Evolutionary conservation across 2,329 filamentous ascomycete genomes (phyloP).

Genomic region (Zymoseptoria brevis): DNA sequence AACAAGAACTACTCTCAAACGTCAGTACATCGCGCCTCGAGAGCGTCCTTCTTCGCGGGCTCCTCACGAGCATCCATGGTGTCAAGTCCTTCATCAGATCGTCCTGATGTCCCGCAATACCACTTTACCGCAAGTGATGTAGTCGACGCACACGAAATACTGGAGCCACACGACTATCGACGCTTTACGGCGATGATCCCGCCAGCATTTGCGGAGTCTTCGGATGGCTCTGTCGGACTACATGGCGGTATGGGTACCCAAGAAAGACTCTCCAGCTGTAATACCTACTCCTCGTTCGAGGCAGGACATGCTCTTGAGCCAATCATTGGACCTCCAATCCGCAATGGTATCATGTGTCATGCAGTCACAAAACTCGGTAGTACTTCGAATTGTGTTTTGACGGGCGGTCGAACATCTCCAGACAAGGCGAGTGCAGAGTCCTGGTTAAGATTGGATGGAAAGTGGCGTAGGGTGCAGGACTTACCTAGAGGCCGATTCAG

Average conservation of each 20-base stretch:
- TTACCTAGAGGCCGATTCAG: constrained; percentile 68
- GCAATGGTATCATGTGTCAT: constrained; percentile 57
- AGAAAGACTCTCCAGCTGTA: constrained; percentile 41
- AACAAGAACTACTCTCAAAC: constrained; percentile 20
- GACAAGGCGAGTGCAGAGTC: constrained; percentile 61
- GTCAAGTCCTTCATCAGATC: constrained; percentile 12
- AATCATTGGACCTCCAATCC: constrained; percentile 23
- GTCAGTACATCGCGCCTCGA: constrained; percentile 14
- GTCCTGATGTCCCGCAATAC: constrained; percentile 17
- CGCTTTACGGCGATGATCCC: constrained; percentile 35
- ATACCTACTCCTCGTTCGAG: constrained; percentile 34
- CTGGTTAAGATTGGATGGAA: constrained; percentile 59
- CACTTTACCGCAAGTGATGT: constrained; percentile 18
- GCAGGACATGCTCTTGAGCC: constrained; percentile 10
- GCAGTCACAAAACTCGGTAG: constrained; percentile 59
- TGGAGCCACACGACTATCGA: constrained; percentile 24
- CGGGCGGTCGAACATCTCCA: constrained; percentile 74
- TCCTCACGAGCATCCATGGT: constrained; percentile 14
- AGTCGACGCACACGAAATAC: constrained; percentile 22
- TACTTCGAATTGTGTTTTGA: constrained; percentile 51
- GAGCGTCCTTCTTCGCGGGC: constrained; percentile 17
- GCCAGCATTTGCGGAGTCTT: constrained; percentile 21
- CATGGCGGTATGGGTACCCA: constrained; percentile 42
- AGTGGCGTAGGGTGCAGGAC: constrained; percentile 57
- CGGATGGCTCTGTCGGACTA: constrained; percentile 29